Evolutionary conservation across 306 rosid genomes (phyloP).

Genomic region (Gleditsia sinensis): DNA sequence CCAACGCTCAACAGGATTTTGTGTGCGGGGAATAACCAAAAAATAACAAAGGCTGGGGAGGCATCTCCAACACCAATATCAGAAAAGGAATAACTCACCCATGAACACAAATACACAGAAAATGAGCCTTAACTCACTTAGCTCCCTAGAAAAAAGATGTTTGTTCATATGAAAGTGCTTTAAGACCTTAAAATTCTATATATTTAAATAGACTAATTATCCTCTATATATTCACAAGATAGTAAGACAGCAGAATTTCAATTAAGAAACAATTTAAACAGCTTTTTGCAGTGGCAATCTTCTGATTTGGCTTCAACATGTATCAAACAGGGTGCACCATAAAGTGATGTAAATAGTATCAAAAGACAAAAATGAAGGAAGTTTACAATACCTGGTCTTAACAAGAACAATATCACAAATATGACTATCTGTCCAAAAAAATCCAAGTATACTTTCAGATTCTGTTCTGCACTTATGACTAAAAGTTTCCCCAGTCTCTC

Average conservation of each 20-base stretch:
- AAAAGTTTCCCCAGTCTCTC: constrained; percentile 80
- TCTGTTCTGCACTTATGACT: constrained; percentile 79
- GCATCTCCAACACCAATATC: background rate
- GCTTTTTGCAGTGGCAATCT: constrained; percentile 19
- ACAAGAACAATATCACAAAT: constrained; percentile 80
- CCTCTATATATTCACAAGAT: constrained; percentile 23
- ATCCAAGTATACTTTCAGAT: constrained; percentile 87
- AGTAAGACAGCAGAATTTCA: constrained; percentile 4
- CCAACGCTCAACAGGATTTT: background rate
- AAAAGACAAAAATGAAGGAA: constrained; percentile 11
- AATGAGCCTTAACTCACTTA: background rate
- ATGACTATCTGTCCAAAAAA: constrained; percentile 95
- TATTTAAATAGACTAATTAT: constrained; percentile 5
- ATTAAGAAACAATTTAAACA: constrained; percentile 8
- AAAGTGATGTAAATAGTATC: constrained; percentile 23
- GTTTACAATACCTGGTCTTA: constrained; percentile 72
- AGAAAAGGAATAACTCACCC: background rate
- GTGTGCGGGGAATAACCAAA: background rate
- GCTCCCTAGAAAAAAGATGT: background rate
- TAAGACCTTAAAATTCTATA: background rate
- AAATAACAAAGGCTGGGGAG: too few relatives aligned
- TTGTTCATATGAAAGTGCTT: constrained; percentile 14
- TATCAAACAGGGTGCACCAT: background rate
- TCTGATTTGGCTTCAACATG: constrained; percentile 7
- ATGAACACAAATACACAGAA: constrained; percentile 1